Percentiles rank a stretch among this genome's conserved stretches.
Evolutionary conservation across 352 stramenopile species (phyloP).

Genomic region (Phytophthora megakarya): DNA sequence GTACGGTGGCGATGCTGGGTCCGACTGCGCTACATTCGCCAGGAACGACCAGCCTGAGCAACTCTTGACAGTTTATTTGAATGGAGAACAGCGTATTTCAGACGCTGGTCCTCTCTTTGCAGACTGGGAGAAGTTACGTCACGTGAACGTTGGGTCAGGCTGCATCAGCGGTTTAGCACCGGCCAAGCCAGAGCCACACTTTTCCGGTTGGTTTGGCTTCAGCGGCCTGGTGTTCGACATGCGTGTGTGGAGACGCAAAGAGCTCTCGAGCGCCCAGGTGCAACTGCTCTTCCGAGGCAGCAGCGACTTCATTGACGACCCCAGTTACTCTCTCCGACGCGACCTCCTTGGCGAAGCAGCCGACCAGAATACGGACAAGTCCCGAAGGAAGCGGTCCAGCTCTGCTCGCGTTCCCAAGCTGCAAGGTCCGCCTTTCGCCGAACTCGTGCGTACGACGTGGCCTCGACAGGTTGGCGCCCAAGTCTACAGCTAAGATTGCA

Average conservation of each 20-base stretch:
- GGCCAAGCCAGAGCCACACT: slow-evolving; percentile 61
- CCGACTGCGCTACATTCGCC: slow-evolving; percentile 22
- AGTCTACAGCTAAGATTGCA: slow-evolving; percentile 46
- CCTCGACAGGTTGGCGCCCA: slow-evolving; percentile 70
- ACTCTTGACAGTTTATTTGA: slow-evolving; percentile 56
- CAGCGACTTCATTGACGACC: slow-evolving; percentile 52
- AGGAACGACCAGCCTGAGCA: slow-evolving; percentile 37
- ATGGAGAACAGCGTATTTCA: slow-evolving; percentile 58
- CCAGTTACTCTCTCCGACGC: slow-evolving; percentile 56
- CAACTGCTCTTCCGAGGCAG: slow-evolving; percentile 70
- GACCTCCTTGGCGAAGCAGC: slow-evolving; percentile 30
- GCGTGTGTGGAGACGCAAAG: slow-evolving; percentile 52
- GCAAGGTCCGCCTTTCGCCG: slow-evolving; percentile 41
- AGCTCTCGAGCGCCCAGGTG: slow-evolving; percentile 51
- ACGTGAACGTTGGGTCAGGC: slow-evolving; percentile 65
- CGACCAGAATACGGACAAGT: slow-evolving; percentile 7
- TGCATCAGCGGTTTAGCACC: slow-evolving; percentile 60
- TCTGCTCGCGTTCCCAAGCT: slow-evolving; percentile 16
- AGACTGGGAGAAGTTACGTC: slow-evolving; percentile 52
- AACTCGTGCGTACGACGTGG: slow-evolving; percentile 54
- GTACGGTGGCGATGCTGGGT: slow-evolving; percentile 40
- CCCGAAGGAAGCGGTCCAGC: slow-evolving; percentile 19
- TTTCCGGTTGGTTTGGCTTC: slow-evolving; percentile 75
- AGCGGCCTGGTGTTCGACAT: slow-evolving; percentile 68
- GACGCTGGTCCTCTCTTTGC: slow-evolving; percentile 43